Base-by-base conservation (phyloP, 2,329 filamentous ascomycete genomes). In the Sordariomycetes sp. region DNA sequence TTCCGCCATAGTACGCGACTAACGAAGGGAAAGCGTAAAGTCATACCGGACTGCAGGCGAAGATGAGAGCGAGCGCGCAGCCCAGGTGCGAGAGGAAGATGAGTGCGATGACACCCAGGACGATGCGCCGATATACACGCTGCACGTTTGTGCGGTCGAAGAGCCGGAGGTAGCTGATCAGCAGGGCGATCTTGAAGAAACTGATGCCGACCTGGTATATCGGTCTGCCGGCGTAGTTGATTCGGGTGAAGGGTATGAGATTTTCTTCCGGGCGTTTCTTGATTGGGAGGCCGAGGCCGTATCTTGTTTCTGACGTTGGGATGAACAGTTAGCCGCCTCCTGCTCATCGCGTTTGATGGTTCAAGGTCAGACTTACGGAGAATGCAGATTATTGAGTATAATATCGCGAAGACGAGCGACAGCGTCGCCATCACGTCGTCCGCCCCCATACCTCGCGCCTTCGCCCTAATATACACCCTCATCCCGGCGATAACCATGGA, bases 141-240 rank as follows among this genome's bases (percentile, higher is more conserved):
- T 78, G 28, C 28, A 4, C 76, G 28, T 74, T 72, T 0, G 77
- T 80, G 1, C 75, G 74, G 50, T 74, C 72, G 37, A 81, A 69
- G 2, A 82, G 71, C 6, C 77, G 74, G 20, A 81, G 66, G 61
- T 80, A 81, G 61, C 76, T 79, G 62, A 81, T 74, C 59, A 79
- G 69, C 2, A 81, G 68, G 0, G 79, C 77, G 32, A 80, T 74
- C 64, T 82, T 82, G 72, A 82, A 82, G 59, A 79, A 79, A 60
- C 76, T 76, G 65, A 82, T 79, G 43, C 79, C 79, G 8, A 79
- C 55, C 61, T 81, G 78, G 60, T 82, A 82, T 52, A 81, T 74
- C 0, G 79, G 79, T 2, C 79, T 73, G 1, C 78, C 79, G 5
- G 75, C 76, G 61, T 73, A 81, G 64, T 82, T 82, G 63, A 79